Percentiles rank a stretch among this genome's conserved stretches.
Evolutionary conservation across 345 rosid genomes (phyloP).

Genomic region (Salix caprea): DNA sequence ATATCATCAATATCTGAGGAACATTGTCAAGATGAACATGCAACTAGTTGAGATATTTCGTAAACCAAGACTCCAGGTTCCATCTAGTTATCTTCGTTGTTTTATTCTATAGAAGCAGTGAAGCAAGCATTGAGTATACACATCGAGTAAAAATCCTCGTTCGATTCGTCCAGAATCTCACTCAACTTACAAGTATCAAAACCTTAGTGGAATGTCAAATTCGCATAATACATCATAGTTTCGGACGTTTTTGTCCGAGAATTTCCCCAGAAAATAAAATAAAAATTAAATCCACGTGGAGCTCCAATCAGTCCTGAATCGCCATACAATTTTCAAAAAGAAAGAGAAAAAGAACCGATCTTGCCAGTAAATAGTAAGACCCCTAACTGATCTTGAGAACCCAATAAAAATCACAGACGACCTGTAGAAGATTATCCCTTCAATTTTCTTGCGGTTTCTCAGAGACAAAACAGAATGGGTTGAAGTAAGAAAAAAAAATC

Average conservation of each 20-base stretch:
- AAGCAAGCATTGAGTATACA: background rate
- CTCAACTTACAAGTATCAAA: background rate
- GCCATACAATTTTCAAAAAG: background rate
- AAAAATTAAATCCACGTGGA: background rate
- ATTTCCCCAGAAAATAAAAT: background rate
- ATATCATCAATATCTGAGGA: too few species aligned
- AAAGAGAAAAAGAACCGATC: slow-evolving; percentile 24
- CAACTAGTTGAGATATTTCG: background rate
- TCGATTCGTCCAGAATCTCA: background rate
- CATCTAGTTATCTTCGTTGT: background rate
- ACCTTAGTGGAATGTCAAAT: background rate
- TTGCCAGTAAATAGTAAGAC: slow-evolving; percentile 3
- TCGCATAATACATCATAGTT: background rate
- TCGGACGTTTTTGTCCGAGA: too few species aligned
- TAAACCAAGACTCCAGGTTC: background rate
- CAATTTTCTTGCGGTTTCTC: background rate
- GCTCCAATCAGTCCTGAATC: background rate
- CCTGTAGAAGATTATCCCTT: background rate
- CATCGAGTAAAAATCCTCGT: background rate
- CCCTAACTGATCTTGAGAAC: background rate
- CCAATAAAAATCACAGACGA: background rate
- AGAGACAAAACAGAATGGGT: slow-evolving; percentile 8
- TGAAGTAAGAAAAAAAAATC: background rate
- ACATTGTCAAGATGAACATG: background rate
- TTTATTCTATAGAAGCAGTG: background rate